Percentiles rank a stretch among this genome's conserved stretches.
Conservation (phyloP, 305 asterid species). For the Fraxinus paxiana region DNA sequence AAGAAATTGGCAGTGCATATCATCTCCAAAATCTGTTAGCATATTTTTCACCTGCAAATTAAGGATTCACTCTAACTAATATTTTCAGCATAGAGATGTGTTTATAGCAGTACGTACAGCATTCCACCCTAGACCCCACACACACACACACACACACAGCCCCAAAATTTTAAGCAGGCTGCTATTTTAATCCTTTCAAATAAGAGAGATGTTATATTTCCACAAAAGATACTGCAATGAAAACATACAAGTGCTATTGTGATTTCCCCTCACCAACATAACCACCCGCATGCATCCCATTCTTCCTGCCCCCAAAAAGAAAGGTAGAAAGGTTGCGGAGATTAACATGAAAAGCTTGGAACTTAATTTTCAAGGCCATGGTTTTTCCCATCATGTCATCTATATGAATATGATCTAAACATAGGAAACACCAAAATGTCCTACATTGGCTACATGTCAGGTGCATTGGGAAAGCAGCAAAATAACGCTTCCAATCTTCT, state of each 20-base stretch:
- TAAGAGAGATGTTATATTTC: not conserved
- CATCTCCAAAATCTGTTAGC: conserved; percentile 89
- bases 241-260: not conserved
- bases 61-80: conserved; percentile 6
- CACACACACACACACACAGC: not conserved
- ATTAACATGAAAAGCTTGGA: not conserved
- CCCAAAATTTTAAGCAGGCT: not conserved
- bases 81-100: not conserved
- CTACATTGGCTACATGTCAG: not conserved
- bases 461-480: not conserved
- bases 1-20: conserved; percentile 95
- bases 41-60: conserved; percentile 74
- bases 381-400: not conserved
- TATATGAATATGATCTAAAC: not conserved
- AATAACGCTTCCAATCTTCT: not conserved
- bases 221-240: not conserved
- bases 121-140: not conserved
- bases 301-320: not conserved
- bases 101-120: not conserved
- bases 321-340: not conserved
- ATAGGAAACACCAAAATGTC: not conserved
- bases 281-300: not conserved
- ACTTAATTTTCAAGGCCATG: not conserved
- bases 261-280: not conserved
- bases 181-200: not conserved